These are phyloP conservation scores for Saccharomycopsis hybrid DNA, from an alignment of 1,139 yeast genomes.

Conservation along the genomic window DNA sequence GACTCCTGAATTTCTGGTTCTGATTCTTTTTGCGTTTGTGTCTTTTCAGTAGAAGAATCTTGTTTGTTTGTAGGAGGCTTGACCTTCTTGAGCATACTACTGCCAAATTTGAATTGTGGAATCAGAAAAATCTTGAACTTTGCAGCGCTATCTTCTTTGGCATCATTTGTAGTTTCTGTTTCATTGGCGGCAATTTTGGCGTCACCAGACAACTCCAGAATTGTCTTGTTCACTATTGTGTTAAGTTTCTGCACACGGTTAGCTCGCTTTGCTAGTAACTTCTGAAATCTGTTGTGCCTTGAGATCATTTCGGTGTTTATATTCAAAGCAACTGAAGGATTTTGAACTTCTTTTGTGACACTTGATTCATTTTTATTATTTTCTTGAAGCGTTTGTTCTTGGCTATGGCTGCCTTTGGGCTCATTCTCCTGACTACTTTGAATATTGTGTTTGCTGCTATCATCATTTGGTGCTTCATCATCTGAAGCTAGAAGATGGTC, in stretches of 20 bases:
- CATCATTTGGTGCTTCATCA: background rate
- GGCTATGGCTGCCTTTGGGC: background rate
- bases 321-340: no score
- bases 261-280: conserved; percentile 17
- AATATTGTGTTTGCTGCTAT: background rate
- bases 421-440: background rate
- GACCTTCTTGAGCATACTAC: background rate
- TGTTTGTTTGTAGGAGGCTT: background rate
- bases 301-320: conserved; percentile 19
- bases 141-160: background rate
- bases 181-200: background rate
- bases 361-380: background rate
- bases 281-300: conserved; percentile 19
- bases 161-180: background rate
- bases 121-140: no score
- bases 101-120: no score
- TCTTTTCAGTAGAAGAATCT: background rate
- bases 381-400: background rate
- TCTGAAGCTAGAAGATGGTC: background rate
- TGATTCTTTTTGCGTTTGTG: background rate
- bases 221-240: conserved; percentile 8
- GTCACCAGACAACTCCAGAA: conserved; percentile 1
- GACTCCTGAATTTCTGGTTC: background rate
- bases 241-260: conserved; percentile 15
- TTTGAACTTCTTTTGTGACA: background rate